Evolutionary conservation across 768 basidiomycete species (phyloP).

Genomic region (Rhodocollybia butyracea): DNA sequence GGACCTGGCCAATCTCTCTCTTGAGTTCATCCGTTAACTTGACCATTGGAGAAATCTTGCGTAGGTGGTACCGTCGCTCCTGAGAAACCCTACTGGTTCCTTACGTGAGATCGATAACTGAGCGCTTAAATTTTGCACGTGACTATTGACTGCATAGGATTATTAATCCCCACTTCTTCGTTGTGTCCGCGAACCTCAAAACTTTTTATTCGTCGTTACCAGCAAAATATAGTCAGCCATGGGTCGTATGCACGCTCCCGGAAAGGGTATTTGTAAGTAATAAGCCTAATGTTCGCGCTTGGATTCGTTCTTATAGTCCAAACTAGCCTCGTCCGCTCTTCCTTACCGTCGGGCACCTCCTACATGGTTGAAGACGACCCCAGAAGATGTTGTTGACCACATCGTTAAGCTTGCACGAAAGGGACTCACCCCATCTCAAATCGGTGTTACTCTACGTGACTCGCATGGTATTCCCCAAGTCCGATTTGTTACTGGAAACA

Average conservation of each 20-base stretch:
- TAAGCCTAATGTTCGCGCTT: not conserved
- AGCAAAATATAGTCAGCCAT: constrained; percentile 41
- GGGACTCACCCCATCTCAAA: constrained; percentile 96
- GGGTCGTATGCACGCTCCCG: constrained; percentile 99
- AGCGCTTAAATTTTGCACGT: too few species aligned
- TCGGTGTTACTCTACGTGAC: constrained; percentile 97
- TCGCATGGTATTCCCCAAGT: constrained; percentile 98
- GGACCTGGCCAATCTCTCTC: constrained; percentile 46
- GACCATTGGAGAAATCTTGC: not conserved
- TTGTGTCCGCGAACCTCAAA: constrained; percentile 8
- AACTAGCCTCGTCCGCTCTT: constrained; percentile 85
- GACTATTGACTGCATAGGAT: too few species aligned
- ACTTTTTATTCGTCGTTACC: constrained; percentile 6
- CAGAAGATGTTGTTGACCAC: constrained; percentile 93
- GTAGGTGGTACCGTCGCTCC: not conserved
- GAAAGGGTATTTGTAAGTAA: constrained; percentile 96
- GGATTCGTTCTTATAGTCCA: constrained; percentile 7
- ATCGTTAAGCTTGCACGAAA: constrained; percentile 97
- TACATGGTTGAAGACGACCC: constrained; percentile 93
- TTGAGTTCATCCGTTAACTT: constrained; percentile 33
- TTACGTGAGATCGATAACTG: too few species aligned
- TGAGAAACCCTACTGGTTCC: too few species aligned
- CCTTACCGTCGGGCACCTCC: constrained; percentile 96
- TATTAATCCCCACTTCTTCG: too few species aligned
- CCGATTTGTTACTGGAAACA: constrained; percentile 98